Evolutionary conservation across 2,329 filamentous ascomycete species (phyloP), one percentile per base, ranked within the genome.

Genomic region (Beauveria rudraprayagi): DNA sequence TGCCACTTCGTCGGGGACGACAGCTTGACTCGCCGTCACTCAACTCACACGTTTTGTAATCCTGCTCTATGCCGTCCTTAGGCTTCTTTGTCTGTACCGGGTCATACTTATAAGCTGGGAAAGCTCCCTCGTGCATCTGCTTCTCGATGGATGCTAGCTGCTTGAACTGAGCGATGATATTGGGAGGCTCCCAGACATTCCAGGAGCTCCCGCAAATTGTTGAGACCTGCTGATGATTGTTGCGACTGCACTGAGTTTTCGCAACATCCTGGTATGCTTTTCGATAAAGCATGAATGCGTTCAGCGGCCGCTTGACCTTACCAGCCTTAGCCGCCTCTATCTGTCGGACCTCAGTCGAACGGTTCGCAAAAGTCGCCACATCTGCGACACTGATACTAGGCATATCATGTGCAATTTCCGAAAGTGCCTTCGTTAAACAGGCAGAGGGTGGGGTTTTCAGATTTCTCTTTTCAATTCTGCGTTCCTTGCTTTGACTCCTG

Each of bases 221-320:
- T 2, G 93, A 97, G 28, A 97, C 89, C 41, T 94, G 79, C 72
- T 99, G 93, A 72, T 99, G 93, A 75, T 97, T 97, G 73, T 94
- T 93, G 68, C 94, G 86, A 16, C 84, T 78, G 67, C 89, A 90
- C 80, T 87, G 90, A 56, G 84, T 80, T 74, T 96, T 96, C 62
- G 90, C 91, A 37, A 92, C 82, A 64, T 94, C 90, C 63, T 95
- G 90, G 70, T 91, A 97, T 7, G 91, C 91, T 66, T 94, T 96
- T 47, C 94, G 88, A 73, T 99, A 99, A 56, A 99, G 80, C 89
- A 99, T 96, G 77, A 97, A 99, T 1, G 91, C 93, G 73, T 99
- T 99, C 88, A 97, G 96, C 3, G 94, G 92, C 34, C 94, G 83
- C 68, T 93, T 91, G 66, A 97, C 83, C 71, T 92, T 92, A 28